phyloP scores from a whole-genome alignment of 2,329 filamentous ascomycete genomes.

The Polytolypa hystricis region DNA sequence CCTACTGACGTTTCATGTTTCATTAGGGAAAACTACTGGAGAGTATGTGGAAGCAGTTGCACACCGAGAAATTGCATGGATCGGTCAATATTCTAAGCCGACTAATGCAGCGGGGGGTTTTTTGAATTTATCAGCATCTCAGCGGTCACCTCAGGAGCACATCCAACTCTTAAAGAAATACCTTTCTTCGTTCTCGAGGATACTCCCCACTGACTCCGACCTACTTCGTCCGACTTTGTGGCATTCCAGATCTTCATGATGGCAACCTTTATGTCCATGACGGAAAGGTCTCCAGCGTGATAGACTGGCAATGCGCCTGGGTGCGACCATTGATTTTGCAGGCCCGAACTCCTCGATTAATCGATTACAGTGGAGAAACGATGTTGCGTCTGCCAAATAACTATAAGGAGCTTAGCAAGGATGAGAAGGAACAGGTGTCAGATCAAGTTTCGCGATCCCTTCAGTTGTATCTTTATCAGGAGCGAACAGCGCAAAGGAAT shows the following conservation, averaged over 20 bases:
- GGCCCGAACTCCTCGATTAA: slow-evolving; percentile 13
- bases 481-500: slow-evolving; percentile 4
- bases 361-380: slow-evolving; percentile 19
- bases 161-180: slow-evolving; percentile 25
- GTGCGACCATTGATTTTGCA: slow-evolving; percentile 18
- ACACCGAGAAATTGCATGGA: slow-evolving; percentile 25
- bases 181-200: slow-evolving; percentile 19
- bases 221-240: slow-evolving; percentile 24
- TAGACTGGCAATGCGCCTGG: slow-evolving; percentile 34
- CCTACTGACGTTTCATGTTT: not conserved
- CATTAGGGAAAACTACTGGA: slow-evolving; percentile 19
- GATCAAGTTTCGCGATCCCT: slow-evolving; percentile 2
- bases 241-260: slow-evolving; percentile 31
- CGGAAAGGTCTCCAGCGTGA: slow-evolving; percentile 26
- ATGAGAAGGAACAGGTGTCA: slow-evolving; percentile 6
- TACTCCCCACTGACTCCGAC: slow-evolving; percentile 18
- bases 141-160: slow-evolving; percentile 22
- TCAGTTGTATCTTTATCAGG: slow-evolving; percentile 1
- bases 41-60: slow-evolving; percentile 24
- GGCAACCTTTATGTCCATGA: slow-evolving; percentile 31
- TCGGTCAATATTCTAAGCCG: slow-evolving; percentile 19
- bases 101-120: slow-evolving; percentile 13
- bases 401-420: slow-evolving; percentile 10
- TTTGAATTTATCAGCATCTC: slow-evolving; percentile 15
- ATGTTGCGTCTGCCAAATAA: slow-evolving; percentile 16